Evolutionary conservation across 768 basidiomycete genomes (phyloP), one percentile per base, ranked within the genome.

Genomic region (Leucocoprinus birnbaumii): DNA sequence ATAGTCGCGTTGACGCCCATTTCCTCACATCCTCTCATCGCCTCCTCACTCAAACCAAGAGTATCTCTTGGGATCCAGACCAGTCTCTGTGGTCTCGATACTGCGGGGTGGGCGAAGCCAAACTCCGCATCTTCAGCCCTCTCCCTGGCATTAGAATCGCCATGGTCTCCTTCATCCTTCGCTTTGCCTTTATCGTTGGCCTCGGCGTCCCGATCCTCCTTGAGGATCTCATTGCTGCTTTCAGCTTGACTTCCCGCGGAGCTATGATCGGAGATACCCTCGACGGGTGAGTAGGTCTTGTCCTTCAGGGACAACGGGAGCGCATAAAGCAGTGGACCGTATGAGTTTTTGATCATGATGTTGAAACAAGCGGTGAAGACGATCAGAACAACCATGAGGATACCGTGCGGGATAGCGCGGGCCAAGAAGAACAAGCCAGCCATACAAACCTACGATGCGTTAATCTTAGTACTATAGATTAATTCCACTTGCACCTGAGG

Each of bases 371-470:
- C 74, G 6, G 97, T 98, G 58, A 93, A 56, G 19, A 84, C 70
- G 58, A 98, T 91, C 53, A 99, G 73, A 4, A 95, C 82, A 25
- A 98, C 66, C 90, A 92, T 92, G 49, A 97, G 68, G 26, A 80
- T 85, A 9, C 87, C 97, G 68, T 97, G 80, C 0, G 89, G 78
- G 0, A 89, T 53, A 1, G 91, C 83, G 51, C 72, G 75, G 1
- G 87, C 83, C 7, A 99, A 79, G 86, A 99, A 98, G 81, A 98
- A 97, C 58, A 98, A 72, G 3, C 89, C 91, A 27, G 81, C 80
- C 34, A 97, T 74, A 66, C 90, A 94, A 47, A 98, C 63, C 61
- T 55, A 43, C 8, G 24, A n/a, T 61, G 41, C 11, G 11, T 5
- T 31, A 11, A 11, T 11, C 31, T 31, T 16, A n/a, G 38, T 14